Base-by-base conservation (phyloP, 2,329 filamentous ascomycete genomes). In the Colletotrichum graminicola region DNA sequence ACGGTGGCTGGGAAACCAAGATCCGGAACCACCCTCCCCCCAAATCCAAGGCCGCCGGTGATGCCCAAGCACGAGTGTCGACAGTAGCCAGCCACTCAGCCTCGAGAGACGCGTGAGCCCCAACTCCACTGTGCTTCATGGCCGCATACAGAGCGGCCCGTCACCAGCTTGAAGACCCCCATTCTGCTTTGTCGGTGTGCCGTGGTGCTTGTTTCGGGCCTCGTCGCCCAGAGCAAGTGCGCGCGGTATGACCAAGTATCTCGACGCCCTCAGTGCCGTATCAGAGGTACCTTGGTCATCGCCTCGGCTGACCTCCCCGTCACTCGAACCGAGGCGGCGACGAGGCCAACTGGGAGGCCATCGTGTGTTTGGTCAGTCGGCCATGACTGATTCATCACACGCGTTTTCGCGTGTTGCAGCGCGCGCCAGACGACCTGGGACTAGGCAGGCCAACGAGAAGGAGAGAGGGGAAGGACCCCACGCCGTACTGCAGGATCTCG, bases 71-170 rank as follows among this genome's bases (percentile, higher is more conserved):
- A 66, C 57, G 52, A 73, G 45, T 56, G 62, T 72, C 67, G 67
- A 62, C 67, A 66, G 36, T 52, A 41, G 36, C 70, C 66, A 64
- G 62, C 73, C 70, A 73, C 73, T 74, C 67, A 71, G 57, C 69
- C 66, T 61, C 52, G 39, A 62, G 65, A 68, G 65, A 71, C 65
- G 65, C 65, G 68, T 60, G 59, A 71, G 66, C 62, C 66, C 59
- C 70, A 56, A 68, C 75, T 75, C 76, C 75, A 76, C 75, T 74
- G 76, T 76, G 75, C 76, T 75, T 73, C 67, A 71, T 73, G 75
- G 75, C 74, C 75, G 75, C 75, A 76, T 75, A 74, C 63, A 61
- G 66, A 73, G 70, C 75, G 75, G 73, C 75, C 75, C 63, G 62
- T 71, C 66, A 51, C 71, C 65, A 60, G 60, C 65, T 59, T 60